Conservation (phyloP, 164 flowering plant species). For the Euptelea pleiosperma region DNA sequence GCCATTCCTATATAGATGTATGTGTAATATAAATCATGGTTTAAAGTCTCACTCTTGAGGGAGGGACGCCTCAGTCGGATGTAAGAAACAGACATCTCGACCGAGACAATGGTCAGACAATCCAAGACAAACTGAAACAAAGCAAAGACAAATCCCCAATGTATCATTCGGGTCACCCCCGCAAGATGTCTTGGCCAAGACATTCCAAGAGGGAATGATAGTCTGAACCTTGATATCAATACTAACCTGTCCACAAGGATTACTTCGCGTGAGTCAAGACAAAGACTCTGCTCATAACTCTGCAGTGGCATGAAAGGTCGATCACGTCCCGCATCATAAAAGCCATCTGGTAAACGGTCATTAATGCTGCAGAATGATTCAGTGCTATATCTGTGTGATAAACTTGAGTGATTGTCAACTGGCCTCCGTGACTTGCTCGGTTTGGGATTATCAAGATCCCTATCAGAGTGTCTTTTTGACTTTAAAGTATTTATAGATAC, state of each 20-base stretch:
- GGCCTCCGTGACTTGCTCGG: conserved; percentile 71
- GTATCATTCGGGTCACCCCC: too few species aligned
- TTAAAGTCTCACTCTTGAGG: too few species aligned
- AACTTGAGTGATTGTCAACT: conserved; percentile 23
- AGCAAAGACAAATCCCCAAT: too few species aligned
- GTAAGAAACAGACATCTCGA: too few species aligned
- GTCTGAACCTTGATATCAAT: too few species aligned
- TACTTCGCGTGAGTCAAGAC: conserved; percentile 82
- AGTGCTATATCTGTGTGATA: conserved; percentile 61
- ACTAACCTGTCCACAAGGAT: conserved; percentile 83
- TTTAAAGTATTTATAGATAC: conserved; percentile 29
- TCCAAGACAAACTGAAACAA: too few species aligned
- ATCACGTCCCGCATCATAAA: conserved; percentile 97
- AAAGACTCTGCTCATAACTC: conserved; percentile 55
- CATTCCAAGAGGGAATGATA: too few species aligned
- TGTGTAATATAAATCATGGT: not conserved
- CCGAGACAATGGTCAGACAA: too few species aligned
- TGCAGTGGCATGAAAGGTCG: conserved; percentile 71
- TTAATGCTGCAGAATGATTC: conserved; percentile 64
- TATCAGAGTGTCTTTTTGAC: conserved; percentile 72
- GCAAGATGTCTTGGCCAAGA: too few species aligned
- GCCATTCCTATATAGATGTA: not conserved
- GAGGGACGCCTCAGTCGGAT: too few species aligned
- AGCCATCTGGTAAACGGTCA: conserved; percentile 85
- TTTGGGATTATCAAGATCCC: conserved; percentile 74